Percentiles rank a stretch among this genome's conserved stretches.
Conservation (phyloP, 2,329 filamentous ascomycete species). For the Neonectria coccinea region DNA sequence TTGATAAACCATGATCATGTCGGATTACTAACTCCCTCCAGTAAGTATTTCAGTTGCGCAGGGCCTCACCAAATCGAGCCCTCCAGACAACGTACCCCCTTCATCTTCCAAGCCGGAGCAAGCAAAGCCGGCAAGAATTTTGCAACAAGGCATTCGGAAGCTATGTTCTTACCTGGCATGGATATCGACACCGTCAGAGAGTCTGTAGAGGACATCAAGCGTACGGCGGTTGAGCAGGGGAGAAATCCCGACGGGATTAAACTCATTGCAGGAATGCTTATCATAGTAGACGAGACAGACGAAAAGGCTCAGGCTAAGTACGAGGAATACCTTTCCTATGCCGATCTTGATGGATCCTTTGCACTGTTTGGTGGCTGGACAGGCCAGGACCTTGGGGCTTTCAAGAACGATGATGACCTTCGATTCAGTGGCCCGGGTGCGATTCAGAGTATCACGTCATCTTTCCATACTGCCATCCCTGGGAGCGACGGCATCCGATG, state of each 20-base stretch:
- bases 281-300: slow-evolving; percentile 58
- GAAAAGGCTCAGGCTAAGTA: slow-evolving; percentile 57
- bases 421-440: slow-evolving; percentile 54
- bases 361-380: slow-evolving; percentile 61
- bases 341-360: slow-evolving; percentile 57
- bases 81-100: slow-evolving; percentile 59
- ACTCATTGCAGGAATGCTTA: slow-evolving; percentile 56
- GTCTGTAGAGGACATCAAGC: not conserved
- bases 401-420: slow-evolving; percentile 59
- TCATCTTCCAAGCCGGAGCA: slow-evolving; percentile 60
- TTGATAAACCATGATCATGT: too few species aligned
- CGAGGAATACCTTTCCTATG: slow-evolving; percentile 55
- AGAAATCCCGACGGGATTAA: slow-evolving; percentile 55
- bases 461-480: slow-evolving; percentile 16
- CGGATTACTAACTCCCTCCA: not conserved
- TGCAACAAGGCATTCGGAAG: slow-evolving; percentile 44
- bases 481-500: slow-evolving; percentile 53
- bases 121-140: slow-evolving; percentile 59
- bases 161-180: slow-evolving; percentile 60
- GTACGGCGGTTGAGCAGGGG: slow-evolving; percentile 40
- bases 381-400: slow-evolving; percentile 56
- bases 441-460: slow-evolving; percentile 46
- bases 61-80: slow-evolving; percentile 59
- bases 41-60: slow-evolving; percentile 44
- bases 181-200: slow-evolving; percentile 28